These are phyloP conservation scores for Acrocalymma vagum DNA, from an alignment of 2,329 filamentous ascomycete genomes.

Conservation along the genomic window DNA sequence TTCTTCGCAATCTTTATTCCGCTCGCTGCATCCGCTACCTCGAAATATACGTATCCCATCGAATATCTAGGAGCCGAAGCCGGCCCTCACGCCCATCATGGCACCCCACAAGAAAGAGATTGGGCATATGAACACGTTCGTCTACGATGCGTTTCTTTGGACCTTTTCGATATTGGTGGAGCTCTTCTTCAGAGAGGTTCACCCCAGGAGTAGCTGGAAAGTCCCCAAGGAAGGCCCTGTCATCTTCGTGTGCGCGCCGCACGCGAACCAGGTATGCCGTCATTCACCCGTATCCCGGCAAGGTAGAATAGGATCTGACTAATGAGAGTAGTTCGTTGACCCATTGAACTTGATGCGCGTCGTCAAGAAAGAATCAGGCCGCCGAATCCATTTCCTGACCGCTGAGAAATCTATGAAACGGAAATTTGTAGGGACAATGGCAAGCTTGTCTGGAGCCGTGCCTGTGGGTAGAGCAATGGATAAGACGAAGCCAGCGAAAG, in stretches of 20 bases:
- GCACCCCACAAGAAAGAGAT: conserved; percentile 46
- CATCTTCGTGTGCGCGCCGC: conserved; percentile 94
- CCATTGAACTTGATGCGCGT: conserved; percentile 92
- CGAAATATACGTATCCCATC: too few species aligned
- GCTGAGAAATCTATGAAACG: conserved; percentile 95
- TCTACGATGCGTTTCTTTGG: conserved; percentile 82
- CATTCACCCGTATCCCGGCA: not conserved
- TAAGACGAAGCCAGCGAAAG: conserved; percentile 78
- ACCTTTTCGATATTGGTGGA: conserved; percentile 85
- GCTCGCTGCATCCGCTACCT: too few species aligned
- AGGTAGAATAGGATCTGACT: conserved; percentile 15
- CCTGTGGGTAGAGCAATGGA: conserved; percentile 95
- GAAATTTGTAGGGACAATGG: conserved; percentile 86
- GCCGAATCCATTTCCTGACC: conserved; percentile 90
- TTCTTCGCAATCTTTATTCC: too few species aligned
- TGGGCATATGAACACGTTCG: conserved; percentile 71
- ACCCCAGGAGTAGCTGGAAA: conserved; percentile 94
- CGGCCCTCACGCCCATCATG: too few species aligned
- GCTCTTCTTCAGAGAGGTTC: conserved; percentile 97
- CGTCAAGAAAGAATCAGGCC: conserved; percentile 83
- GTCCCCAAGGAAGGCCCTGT: conserved; percentile 88
- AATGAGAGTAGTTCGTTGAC: conserved; percentile 84
- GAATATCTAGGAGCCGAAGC: too few species aligned
- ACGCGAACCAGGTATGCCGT: conserved; percentile 72
- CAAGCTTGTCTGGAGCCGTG: conserved; percentile 84